Conservation (phyloP, 148 eudicot species). For the Mesembryanthemum crystallinum region DNA sequence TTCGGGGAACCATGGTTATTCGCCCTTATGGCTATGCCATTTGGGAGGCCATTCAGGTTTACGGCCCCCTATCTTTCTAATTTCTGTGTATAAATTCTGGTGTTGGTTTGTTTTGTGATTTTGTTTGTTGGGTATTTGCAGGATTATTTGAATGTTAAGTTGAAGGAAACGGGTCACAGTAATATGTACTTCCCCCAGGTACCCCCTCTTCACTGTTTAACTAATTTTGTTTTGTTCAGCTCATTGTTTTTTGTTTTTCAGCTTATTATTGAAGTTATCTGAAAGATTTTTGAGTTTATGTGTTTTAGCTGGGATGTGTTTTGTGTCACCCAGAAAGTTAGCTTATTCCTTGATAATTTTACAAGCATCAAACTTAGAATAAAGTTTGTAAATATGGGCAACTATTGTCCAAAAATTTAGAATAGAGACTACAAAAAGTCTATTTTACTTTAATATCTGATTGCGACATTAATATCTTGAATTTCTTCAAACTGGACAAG, state of each 20-base stretch:
- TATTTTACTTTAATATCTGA: too few relatives aligned
- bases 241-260: too few relatives aligned
- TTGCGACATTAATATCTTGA: too few relatives aligned
- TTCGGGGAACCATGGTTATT: constrained; percentile 96
- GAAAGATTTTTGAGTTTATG: too few relatives aligned
- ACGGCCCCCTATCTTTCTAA: too few relatives aligned
- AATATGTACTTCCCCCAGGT: constrained; percentile 99
- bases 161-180: constrained; percentile 96
- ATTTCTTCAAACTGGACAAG: too few relatives aligned
- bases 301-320: neutral
- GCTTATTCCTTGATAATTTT: neutral
- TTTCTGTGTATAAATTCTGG: too few relatives aligned
- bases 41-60: constrained; percentile 95
- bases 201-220: neutral
- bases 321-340: neutral
- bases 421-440: too few relatives aligned
- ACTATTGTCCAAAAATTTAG: too few relatives aligned
- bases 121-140: constrained; percentile 4
- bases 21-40: constrained; percentile 98
- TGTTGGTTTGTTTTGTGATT: constrained; percentile 9
- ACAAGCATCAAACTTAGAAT: too few relatives aligned
- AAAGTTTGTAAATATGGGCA: neutral
- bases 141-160: constrained; percentile 91
- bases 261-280: too few relatives aligned
- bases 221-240: too few relatives aligned